phyloP scores from a whole-genome alignment of 1,284 basidiomycete species.

The Mycosarcoma maydis region DNA sequence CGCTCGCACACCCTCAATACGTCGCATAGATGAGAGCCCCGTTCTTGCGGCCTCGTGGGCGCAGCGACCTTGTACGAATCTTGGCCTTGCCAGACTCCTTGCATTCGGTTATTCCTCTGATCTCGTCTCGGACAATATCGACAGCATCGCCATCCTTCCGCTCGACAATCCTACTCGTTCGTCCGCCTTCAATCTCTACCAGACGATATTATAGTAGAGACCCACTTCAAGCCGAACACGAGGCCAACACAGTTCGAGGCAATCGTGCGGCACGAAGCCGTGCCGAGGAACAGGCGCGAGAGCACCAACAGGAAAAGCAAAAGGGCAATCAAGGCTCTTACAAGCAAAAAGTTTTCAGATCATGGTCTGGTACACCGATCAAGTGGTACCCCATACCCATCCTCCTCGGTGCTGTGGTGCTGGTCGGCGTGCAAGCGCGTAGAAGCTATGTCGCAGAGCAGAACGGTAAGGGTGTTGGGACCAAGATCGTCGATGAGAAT shows the following conservation, averaged over 20 bases:
- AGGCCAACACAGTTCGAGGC: slow-evolving; percentile 59
- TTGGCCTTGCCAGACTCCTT: slow-evolving; percentile 2
- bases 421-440: slow-evolving; percentile 73
- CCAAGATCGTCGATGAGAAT: slow-evolving; percentile 74
- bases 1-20: no score
- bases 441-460: slow-evolving; percentile 71
- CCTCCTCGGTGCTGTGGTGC: slow-evolving; percentile 72
- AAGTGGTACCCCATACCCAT: slow-evolving; percentile 96
- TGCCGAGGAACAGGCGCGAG: slow-evolving; percentile 22
- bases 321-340: slow-evolving; percentile 11
- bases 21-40: slow-evolving; percentile 15
- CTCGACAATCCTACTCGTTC: neutral
- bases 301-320: slow-evolving; percentile 14
- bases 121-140: neutral
- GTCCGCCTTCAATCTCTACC: neutral
- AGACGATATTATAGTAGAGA: slow-evolving; percentile 44
- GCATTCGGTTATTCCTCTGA: neutral
- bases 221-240: slow-evolving; percentile 57
- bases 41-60: slow-evolving; percentile 21
- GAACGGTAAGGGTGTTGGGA: slow-evolving; percentile 38
- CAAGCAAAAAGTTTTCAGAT: slow-evolving; percentile 70
- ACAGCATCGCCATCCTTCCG: neutral
- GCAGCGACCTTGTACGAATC: slow-evolving; percentile 9
- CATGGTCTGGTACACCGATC: slow-evolving; percentile 88
- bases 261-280: slow-evolving; percentile 48